Base-by-base conservation (phyloP, 495 filamentous ascomycete species). In the Hyaloscypha bicolor region DNA sequence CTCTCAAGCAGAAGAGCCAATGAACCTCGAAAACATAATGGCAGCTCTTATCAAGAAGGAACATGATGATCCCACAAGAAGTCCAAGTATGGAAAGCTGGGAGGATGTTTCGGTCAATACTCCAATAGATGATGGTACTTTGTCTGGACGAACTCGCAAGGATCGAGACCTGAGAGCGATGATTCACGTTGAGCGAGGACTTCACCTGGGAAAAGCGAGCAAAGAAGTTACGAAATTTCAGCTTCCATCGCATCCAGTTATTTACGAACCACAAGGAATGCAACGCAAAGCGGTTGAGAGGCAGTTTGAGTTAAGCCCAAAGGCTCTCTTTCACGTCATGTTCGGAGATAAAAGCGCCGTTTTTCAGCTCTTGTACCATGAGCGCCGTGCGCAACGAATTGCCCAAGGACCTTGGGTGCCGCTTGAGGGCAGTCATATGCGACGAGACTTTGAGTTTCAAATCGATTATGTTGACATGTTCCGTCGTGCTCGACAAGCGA, bases 291-390 rank as follows among this genome's bases (percentile, higher is more conserved):
- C 89, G 31, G 84, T 90, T 2, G 92, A 97, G 74, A 87, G 90
- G 66, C 82, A 90, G 55, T 94, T 96, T 71, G 90, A 95, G 65
- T 84, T 98, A 60, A 94, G 90, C 68, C 87, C 95, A 19, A 97
- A 98, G 76, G 93, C 93, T 1, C 84, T 97, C 37, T 98, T 97
- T 77, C 95, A 98, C 73, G 90, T 97, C 11, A 84, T 99, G 63
- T 98, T 97, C 72, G 95, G 95, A 33, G 95, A 99, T 75, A 96
- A 92, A 77, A 94, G 91, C 78, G 90, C 92, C 52, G 88, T 99
- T 39, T 98, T 96, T 83, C 94, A 96, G 72, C 88, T 92, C 69
- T 82, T 98, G 25, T 93, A 97, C 72, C 89, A 92, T 71, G 92
- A 96, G 76, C 86, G 93, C 61, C 86, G 88, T 76, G 93, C 93